These are phyloP conservation scores for Pisolithus tinctorius DNA, from an alignment of 768 basidiomycete species.

Conservation along the genomic window DNA sequence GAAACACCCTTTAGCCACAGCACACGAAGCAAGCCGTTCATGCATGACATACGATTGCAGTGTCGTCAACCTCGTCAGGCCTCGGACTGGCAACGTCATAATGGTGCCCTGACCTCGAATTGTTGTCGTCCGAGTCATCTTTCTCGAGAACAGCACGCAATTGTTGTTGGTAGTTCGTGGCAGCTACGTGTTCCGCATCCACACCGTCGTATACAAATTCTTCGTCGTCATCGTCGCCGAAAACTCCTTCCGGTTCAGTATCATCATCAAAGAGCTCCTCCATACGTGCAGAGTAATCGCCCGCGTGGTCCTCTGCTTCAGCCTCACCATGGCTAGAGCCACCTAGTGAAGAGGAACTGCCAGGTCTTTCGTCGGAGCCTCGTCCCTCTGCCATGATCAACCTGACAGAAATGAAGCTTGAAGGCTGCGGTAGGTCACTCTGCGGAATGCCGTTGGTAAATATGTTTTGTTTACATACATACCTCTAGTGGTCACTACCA, in stretches of 20 bases:
- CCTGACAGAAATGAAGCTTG: not conserved
- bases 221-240: conserved; percentile 49
- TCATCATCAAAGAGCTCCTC: conserved; percentile 51
- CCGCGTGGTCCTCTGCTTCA: conserved; percentile 34
- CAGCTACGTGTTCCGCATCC: conserved; percentile 43
- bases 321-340: conserved; percentile 17
- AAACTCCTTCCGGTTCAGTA: conserved; percentile 25
- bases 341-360: conserved; percentile 5
- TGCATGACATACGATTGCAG: conserved; percentile 28
- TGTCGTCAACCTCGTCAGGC: conserved; percentile 15
- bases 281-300: conserved; percentile 64
- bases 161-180: conserved; percentile 57
- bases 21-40: conserved; percentile 11
- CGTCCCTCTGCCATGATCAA: conserved; percentile 6
- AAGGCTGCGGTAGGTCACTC: not conserved
- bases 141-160: conserved; percentile 67
- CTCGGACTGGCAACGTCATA: conserved; percentile 32
- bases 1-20: conserved; percentile 18
- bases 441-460: not conserved
- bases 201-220: conserved; percentile 70
- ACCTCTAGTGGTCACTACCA: too few relatives aligned
- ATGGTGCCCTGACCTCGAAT: conserved; percentile 37
- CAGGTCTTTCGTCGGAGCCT: not conserved
- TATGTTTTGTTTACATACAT: conserved; percentile 16
- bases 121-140: conserved; percentile 49